These are phyloP conservation scores for Lentinula sp. DNA, from an alignment of 768 basidiomycete species.

Conservation along the genomic window DNA sequence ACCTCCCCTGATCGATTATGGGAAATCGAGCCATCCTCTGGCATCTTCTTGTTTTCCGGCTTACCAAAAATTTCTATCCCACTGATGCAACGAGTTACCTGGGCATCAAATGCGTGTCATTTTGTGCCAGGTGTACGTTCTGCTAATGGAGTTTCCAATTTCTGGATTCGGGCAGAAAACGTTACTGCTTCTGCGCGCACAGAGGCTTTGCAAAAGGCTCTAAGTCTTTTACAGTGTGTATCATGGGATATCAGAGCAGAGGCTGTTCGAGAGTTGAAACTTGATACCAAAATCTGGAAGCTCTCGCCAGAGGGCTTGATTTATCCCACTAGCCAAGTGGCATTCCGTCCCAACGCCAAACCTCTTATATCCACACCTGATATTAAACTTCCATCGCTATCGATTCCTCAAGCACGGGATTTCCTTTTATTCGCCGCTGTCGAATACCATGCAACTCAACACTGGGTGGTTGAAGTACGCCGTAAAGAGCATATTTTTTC, in stretches of 20 bases:
- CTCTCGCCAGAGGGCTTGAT: constrained; percentile 11
- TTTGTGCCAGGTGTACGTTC: constrained; percentile 19
- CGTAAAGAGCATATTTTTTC: constrained; percentile 10
- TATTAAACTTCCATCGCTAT: not conserved
- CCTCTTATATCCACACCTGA: not conserved
- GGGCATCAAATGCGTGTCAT: constrained; percentile 19
- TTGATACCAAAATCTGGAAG: constrained; percentile 5
- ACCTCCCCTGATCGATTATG: constrained; percentile 17
- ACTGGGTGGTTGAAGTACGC: constrained; percentile 16
- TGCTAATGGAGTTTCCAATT: constrained; percentile 16
- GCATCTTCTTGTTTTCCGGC: constrained; percentile 17
- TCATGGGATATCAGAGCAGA: not conserved
- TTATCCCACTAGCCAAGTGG: not conserved
- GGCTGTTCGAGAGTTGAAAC: constrained; percentile 2
- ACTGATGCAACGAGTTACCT: constrained; percentile 17
- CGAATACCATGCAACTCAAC: constrained; percentile 17
- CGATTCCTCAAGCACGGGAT: constrained; percentile 14
- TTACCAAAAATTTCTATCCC: constrained; percentile 18
- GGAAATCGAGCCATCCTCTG: constrained; percentile 20
- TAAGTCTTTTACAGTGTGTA: not conserved
- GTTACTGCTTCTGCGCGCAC: constrained; percentile 12
- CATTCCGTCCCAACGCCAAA: not conserved
- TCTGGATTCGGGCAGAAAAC: constrained; percentile 19
- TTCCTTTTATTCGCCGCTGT: constrained; percentile 18
- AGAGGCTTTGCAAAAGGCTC: constrained; percentile 13